phyloP scores from a whole-genome alignment of 208 protist species.

The Wallacemonas sp. region DNA sequence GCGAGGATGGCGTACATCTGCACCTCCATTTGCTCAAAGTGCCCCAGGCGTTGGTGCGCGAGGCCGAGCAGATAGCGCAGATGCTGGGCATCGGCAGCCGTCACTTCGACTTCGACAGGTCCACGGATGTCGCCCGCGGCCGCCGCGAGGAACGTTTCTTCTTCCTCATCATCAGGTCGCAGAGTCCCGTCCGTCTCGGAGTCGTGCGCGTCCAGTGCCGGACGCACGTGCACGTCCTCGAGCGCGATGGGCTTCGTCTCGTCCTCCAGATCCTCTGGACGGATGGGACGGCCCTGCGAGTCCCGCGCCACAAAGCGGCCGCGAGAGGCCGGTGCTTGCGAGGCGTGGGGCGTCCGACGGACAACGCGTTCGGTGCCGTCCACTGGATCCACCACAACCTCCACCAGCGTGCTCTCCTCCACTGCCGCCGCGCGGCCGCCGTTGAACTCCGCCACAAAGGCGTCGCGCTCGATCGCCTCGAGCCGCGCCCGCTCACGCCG shows the following conservation, averaged over 20 bases:
- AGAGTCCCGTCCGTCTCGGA: too few relatives aligned
- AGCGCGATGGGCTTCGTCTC: not conserved
- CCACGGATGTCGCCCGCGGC: not conserved
- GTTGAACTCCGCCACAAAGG: slow-evolving; percentile 22
- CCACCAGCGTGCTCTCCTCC: not conserved
- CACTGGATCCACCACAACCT: slow-evolving; percentile 19
- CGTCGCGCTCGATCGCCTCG: slow-evolving; percentile 20
- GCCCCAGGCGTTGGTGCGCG: slow-evolving; percentile 42
- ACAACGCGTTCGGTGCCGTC: slow-evolving; percentile 36
- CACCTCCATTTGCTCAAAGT: slow-evolving; percentile 48
- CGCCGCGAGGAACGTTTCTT: not conserved
- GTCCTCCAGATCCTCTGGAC: not conserved
- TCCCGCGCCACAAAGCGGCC: not conserved
- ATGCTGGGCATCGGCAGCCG: slow-evolving; percentile 61
- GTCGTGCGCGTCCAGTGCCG: not conserved
- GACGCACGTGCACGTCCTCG: not conserved
- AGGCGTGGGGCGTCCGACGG: not conserved
- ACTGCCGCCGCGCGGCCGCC: not conserved
- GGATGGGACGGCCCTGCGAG: not conserved
- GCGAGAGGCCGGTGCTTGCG: not conserved
- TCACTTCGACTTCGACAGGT: slow-evolving; percentile 35
- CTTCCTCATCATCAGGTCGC: slow-evolving; percentile 11
- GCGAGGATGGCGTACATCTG: slow-evolving; percentile 48
- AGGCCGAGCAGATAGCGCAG: slow-evolving; percentile 70
- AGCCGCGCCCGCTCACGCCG: slow-evolving; percentile 39